Percentiles rank a stretch among this genome's conserved stretches.
These are phyloP conservation scores for Coemansia biformis DNA, from an alignment of 192 early-diverging fungal species.

Conservation along the genomic window DNA sequence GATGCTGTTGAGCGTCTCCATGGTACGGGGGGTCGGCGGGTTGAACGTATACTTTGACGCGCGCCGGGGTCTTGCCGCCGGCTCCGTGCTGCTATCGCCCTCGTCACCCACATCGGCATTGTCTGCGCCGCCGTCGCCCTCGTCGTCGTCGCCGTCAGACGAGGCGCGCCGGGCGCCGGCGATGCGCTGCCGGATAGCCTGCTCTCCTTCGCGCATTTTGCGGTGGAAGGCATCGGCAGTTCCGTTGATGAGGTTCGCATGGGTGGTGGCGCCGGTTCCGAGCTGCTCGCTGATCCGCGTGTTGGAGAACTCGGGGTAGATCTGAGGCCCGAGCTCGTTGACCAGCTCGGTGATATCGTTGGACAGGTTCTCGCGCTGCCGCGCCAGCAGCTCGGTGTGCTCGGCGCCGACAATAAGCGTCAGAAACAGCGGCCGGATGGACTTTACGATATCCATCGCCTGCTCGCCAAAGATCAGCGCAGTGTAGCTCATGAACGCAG, in stretches of 20 bases:
- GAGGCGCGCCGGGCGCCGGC: background rate
- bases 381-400: conserved; percentile 61
- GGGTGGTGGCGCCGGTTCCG: conserved; percentile 13
- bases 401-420: conserved; percentile 54
- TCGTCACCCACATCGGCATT: background rate
- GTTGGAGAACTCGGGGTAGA: conserved; percentile 67
- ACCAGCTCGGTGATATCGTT: conserved; percentile 73
- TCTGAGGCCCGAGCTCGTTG: conserved; percentile 77
- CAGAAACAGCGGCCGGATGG: conserved; percentile 80
- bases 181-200: conserved; percentile 34
- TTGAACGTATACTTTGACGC: conserved; percentile 40
- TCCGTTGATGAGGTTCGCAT: conserved; percentile 26
- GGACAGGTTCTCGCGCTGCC: conserved; percentile 66
- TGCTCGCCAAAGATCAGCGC: conserved; percentile 72
- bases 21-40: conserved; percentile 49
- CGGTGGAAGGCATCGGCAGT: conserved; percentile 29
- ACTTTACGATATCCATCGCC: conserved; percentile 69
- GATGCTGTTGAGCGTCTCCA: conserved; percentile 47
- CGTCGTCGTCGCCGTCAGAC: too few species aligned
- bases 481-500: conserved; percentile 63
- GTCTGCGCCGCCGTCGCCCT: too few species aligned
- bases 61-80: background rate
- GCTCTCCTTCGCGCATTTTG: conserved; percentile 33
- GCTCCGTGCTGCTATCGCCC: background rate
- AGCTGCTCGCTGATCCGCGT: conserved; percentile 25